phyloP scores from a whole-genome alignment of 805 yeast species.

The Lachancea mirantina region DNA sequence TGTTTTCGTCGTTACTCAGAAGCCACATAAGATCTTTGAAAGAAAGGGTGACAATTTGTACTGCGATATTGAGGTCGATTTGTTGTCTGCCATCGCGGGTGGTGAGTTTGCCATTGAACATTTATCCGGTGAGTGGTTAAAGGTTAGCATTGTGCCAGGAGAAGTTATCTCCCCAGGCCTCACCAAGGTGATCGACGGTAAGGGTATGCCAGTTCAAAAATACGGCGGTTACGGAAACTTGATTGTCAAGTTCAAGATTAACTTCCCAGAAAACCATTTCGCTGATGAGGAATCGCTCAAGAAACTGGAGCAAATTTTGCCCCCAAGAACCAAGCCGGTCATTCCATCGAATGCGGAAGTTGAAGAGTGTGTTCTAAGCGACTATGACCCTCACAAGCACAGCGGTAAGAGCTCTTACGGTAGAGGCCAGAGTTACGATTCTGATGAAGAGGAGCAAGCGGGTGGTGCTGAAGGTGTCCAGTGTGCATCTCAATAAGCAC shows the following conservation, averaged over 20 bases:
- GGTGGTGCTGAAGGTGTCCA: conserved; percentile 38
- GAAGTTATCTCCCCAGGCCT: conserved; percentile 84
- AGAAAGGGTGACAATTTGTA: conserved; percentile 86
- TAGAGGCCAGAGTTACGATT: conserved; percentile 38
- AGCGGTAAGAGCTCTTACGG: conserved; percentile 34
- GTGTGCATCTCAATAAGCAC: conserved; percentile 79
- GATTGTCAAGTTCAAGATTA: conserved; percentile 76
- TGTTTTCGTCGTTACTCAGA: conserved; percentile 83
- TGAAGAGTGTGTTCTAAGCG: conserved; percentile 72
- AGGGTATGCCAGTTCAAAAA: conserved; percentile 96
- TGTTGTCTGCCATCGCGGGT: conserved; percentile 93
- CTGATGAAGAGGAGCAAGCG: conserved; percentile 51
- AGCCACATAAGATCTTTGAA: conserved; percentile 72
- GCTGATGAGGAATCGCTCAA: conserved; percentile 69
- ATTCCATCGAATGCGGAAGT: conserved; percentile 69
- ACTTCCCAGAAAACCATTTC: conserved; percentile 76
- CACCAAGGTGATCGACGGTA: conserved; percentile 74
- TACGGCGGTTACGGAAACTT: conserved; percentile 85
- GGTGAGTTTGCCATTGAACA: conserved; percentile 86
- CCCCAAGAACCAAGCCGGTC: conserved; percentile 54
- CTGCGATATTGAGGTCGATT: conserved; percentile 81
- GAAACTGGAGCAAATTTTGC: conserved; percentile 67
- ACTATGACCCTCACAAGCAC: conserved; percentile 60
- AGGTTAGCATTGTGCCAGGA: conserved; percentile 79
- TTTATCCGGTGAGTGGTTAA: conserved; percentile 85